Evolutionary conservation across 805 yeast species (phyloP).

Genomic region (Candida ascalaphidarum): DNA sequence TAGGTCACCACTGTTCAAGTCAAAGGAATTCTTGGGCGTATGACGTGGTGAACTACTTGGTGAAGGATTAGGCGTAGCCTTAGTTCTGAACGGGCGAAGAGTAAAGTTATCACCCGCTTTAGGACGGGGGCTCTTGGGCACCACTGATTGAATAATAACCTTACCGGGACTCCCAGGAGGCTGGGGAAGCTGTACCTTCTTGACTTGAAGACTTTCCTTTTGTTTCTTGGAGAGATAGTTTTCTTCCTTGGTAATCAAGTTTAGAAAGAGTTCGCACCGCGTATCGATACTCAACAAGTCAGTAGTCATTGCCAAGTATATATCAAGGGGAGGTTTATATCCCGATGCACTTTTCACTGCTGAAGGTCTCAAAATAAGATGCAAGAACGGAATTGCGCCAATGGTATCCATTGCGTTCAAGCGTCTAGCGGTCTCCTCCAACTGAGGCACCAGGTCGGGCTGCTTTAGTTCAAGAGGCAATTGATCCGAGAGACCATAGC

Average conservation of each 20-base stretch:
- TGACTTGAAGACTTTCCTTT: conserved; percentile 13
- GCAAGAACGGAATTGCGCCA: conserved; percentile 32
- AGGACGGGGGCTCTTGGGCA: conserved; percentile 15
- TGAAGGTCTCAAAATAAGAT: conserved; percentile 33
- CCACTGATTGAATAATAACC: conserved; percentile 1
- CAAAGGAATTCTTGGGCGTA: conserved; percentile 8
- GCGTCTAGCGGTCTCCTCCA: conserved; percentile 3
- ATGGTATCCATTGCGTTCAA: conserved; percentile 28
- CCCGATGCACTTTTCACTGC: conserved; percentile 25
- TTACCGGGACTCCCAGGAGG: conserved; percentile 4
- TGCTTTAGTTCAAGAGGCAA: conserved; percentile 6
- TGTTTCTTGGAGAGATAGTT: conserved; percentile 15
- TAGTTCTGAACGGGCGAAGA: conserved; percentile 34
- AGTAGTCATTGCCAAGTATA: conserved; percentile 15
- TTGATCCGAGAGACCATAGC: conserved; percentile 20
- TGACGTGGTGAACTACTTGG: conserved; percentile 30
- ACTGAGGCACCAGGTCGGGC: conserved; percentile 1
- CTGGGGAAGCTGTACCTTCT: conserved; percentile 4
- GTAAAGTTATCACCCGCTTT: conserved; percentile 22
- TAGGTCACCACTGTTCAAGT: not conserved
- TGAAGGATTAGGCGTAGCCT: conserved; percentile 30
- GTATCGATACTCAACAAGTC: conserved; percentile 19
- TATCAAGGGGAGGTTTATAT: conserved; percentile 28
- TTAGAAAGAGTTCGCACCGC: conserved; percentile 7
- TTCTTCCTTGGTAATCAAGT: conserved; percentile 5